Base-by-base conservation (phyloP, 345 rosid species). In the Gynandropsis gynandra region DNA sequence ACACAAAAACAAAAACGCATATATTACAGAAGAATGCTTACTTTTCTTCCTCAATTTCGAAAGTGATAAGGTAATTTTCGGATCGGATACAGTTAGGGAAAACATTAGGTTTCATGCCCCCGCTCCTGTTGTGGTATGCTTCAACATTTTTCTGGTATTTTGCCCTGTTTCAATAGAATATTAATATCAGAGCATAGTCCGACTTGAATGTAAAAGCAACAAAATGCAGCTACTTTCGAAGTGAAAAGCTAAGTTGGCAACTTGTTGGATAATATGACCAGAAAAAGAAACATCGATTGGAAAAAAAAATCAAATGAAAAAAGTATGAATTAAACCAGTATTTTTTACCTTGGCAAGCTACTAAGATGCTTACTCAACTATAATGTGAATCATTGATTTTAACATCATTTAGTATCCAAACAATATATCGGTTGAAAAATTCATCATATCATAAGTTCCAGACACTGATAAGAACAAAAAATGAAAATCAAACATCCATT, bases 41-140 rank as follows among this genome's bases (percentile, higher is more conserved):
- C 98, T 87, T 92, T 73, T 92, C 97, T 78, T 92, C 98, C 73
- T 87, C 93, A 13, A 85, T 69, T 80, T 87, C 97, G 34, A 92
- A 92, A 54, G 87, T 79, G 73, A 87, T 92, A 86, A 82, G 64
- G 76, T 87, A 87, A 75, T 76, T 80, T 66, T 92, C 98, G 9
- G 98, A 80, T 17, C 94, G 81, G 62, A 92, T 82, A 71, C 89
- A 87, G 76, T 82, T 92, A 20, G 98, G 96, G 59, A 92, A 87
- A 38, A 77, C 76, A 62, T 83, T 81, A 10, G 78, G 88, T 79
- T 92, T 92, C 72, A 82, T 76, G 64, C 83, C 70, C 59, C 81
- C 55, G 43, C 87, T 80, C 72, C 78, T 82, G 57, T 87, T 87
- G 72, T 82, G 98, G 76, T 80, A 85, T 49, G 97, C 95, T 81